Evolutionary conservation across 768 basidiomycete species (phyloP), one percentile per base, ranked within the genome.

Genomic region (Mrakia gelida): DNA sequence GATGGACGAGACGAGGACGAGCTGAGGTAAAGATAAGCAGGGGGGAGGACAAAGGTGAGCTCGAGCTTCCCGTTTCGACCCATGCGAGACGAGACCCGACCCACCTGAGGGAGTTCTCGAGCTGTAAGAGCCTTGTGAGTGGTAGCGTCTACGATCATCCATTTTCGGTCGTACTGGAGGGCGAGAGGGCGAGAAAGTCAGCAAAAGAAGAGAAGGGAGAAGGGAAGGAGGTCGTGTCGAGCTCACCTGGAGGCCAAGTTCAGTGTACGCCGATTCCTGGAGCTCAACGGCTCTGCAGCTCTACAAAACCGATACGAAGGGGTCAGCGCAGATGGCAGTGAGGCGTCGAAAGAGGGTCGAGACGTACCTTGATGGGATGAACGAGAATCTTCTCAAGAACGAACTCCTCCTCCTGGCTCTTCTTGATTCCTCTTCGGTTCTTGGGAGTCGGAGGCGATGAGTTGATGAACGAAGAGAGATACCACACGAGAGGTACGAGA

Each of bases 41-140:
- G 16, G 49, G 49, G 68, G 61, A 15, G 67, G 13, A 15, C 67
- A 49, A 65, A 34, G 59, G 54, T 52, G 65, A 34, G 38, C 41
- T 59, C 16, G 23, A 52, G 49, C n/a, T n/a, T n/a, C n/a, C n/a
- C n/a, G 26, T 28, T 10, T 28, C 28, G 28, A 28, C 43, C 49
- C 6, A 18, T n/a, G 18, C 18, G 41, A 59, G 59, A 38, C 26
- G 73, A 38, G 38, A 38, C 23, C 21, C n/a, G 56, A 26, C 73
- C 45, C 18, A 75, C 74, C 61, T 41, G 34, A 59, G 74, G 74
- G 10, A 59, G 11, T 49, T 56, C 52, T 9, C 77, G 41, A 26
- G 77, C 77, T 3, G 77, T 73, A 13, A 73, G 5, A 34, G 73
- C 38, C 63, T 78, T 78, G 71, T 78, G 77, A n/a, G 71, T 67